Evolutionary conservation across 176 grass and related monocot genomes (phyloP).

Genomic region (Carex pumila): DNA sequence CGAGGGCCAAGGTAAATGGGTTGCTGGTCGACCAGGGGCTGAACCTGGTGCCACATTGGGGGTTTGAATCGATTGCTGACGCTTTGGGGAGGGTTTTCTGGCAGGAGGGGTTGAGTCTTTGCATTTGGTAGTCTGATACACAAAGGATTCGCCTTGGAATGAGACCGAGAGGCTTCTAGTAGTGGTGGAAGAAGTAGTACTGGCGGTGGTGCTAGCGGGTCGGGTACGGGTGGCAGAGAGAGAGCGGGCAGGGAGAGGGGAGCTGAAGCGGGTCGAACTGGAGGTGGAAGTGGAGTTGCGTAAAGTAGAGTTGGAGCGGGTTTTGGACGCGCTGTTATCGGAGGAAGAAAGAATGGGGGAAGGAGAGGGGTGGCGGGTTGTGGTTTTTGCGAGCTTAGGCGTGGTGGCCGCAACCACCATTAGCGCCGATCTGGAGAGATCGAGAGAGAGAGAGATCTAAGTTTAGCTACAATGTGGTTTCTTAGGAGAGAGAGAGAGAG

Average conservation of each 20-base stretch:
- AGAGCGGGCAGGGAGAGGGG: constrained; percentile 55
- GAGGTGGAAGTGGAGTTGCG: constrained; percentile 55
- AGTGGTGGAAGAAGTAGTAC: constrained; percentile 44
- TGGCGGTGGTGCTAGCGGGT: constrained; percentile 18
- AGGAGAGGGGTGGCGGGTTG: constrained; percentile 19
- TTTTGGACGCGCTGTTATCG: constrained; percentile 40
- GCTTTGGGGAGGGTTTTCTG: constrained; percentile 39
- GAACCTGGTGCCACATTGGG: constrained; percentile 38
- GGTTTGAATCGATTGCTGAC: constrained; percentile 5
- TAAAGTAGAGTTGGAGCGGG: constrained; percentile 33
- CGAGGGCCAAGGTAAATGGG: constrained; percentile 51
- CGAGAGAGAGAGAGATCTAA: constrained; percentile 32
- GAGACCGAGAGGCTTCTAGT: constrained; percentile 93
- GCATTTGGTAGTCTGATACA: constrained; percentile 75
- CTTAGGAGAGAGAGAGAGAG: constrained; percentile 19
- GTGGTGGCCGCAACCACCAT: constrained; percentile 56
- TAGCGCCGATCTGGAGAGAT: constrained; percentile 33
- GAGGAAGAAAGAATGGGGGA: constrained; percentile 18
- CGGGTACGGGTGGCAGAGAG: constrained; percentile 57
- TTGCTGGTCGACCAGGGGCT: constrained; percentile 28
- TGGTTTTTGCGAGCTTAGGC: constrained; percentile 47
- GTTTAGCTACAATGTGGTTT: background rate
- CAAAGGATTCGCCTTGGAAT: constrained; percentile 92
- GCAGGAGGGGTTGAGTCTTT: constrained; percentile 49
- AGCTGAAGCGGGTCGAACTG: constrained; percentile 51